These are phyloP conservation scores for Gastrolobium bilobum DNA, from an alignment of 306 rosid species.

Conservation along the genomic window DNA sequence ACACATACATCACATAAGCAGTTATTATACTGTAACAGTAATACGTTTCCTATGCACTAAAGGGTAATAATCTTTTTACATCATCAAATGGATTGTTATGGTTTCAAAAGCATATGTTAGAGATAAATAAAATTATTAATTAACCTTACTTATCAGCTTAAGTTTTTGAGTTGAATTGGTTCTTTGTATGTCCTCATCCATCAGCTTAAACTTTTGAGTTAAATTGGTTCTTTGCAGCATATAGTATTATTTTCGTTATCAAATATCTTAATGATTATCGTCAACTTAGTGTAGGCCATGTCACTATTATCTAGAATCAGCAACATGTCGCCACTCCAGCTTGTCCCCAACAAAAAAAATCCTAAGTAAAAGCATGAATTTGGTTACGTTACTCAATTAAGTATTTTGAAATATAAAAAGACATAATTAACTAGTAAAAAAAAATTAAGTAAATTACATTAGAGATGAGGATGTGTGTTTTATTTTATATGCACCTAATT, in stretches of 20 bases:
- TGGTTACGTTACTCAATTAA: conserved; percentile 20
- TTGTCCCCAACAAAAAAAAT: conserved; percentile 36
- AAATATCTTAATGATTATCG: conserved; percentile 39
- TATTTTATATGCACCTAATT: not conserved
- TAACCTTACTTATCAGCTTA: too few species aligned
- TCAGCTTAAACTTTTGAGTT: too few species aligned
- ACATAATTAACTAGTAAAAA: not conserved
- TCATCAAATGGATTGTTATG: conserved; percentile 47
- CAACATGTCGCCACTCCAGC: conserved; percentile 43
- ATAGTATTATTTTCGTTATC: conserved; percentile 30
- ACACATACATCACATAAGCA: conserved; percentile 1
- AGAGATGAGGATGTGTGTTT: conserved; percentile 21
- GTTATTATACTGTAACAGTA: not conserved
- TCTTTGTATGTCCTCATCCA: too few species aligned
- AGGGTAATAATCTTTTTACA: conserved; percentile 36
- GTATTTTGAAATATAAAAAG: not conserved
- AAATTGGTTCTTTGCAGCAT: too few species aligned
- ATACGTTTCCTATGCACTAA: conserved; percentile 6
- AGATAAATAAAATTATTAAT: too few species aligned
- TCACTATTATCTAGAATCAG: conserved; percentile 44
- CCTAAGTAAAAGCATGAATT: conserved; percentile 15
- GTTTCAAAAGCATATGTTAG: conserved; percentile 16
- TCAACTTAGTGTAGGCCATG: conserved; percentile 45
- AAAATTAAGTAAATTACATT: not conserved
- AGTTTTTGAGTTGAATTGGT: too few species aligned